Evolutionary conservation across 768 basidiomycete genomes (phyloP).

Genomic region (Phylloporus sp.): DNA sequence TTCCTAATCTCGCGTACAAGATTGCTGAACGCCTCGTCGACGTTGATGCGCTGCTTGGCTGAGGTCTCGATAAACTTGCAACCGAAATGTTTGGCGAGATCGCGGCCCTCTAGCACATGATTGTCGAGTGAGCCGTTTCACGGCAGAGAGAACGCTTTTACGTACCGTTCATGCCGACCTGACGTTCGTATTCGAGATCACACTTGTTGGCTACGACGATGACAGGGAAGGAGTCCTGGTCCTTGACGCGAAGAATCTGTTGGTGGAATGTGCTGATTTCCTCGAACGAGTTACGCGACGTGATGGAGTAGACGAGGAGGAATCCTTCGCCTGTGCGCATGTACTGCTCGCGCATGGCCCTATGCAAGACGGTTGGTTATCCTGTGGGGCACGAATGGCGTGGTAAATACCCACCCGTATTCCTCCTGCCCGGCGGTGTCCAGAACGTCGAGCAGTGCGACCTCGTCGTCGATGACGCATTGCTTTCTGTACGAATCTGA

Average conservation of each 20-base stretch:
- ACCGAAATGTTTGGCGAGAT: conserved; percentile 90
- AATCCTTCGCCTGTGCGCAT: conserved; percentile 99
- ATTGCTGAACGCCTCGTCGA: conserved; percentile 91
- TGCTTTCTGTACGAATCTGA: conserved; percentile 95
- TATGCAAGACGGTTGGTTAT: conserved; percentile 28
- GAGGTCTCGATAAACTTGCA: conserved; percentile 96
- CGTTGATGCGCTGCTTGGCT: conserved; percentile 93
- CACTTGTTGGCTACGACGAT: conserved; percentile 98
- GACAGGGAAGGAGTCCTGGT: conserved; percentile 92
- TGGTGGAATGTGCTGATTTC: conserved; percentile 96
- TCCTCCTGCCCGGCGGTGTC: conserved; percentile 99
- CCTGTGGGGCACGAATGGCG: conserved; percentile 1
- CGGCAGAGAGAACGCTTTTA: neutral
- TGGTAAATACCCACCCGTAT: conserved; percentile 68
- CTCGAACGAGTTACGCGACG: conserved; percentile 96
- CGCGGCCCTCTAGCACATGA: conserved; percentile 79
- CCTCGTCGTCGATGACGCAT: conserved; percentile 96
- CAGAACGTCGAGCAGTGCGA: conserved; percentile 93
- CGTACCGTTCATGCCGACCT: conserved; percentile 90
- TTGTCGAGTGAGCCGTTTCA: neutral
- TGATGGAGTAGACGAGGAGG: conserved; percentile 95
- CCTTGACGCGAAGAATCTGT: conserved; percentile 95
- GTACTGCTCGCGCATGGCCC: conserved; percentile 98
- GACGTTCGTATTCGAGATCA: conserved; percentile 92
- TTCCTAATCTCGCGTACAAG: conserved; percentile 92